phyloP scores from a whole-genome alignment of 805 yeast species.

The Suhomyces prunicola region DNA sequence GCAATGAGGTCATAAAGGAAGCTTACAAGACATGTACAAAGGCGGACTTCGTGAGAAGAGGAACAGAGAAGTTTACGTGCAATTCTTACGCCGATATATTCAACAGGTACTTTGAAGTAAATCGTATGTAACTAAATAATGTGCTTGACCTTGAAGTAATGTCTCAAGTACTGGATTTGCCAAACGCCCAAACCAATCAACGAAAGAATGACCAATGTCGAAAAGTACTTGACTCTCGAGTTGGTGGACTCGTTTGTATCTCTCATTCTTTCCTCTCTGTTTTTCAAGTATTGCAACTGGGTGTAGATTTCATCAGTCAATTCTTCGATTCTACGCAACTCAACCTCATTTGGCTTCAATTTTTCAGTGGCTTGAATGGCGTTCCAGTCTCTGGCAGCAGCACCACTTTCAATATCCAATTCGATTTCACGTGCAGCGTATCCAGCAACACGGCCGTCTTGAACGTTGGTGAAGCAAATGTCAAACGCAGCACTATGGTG shows the following conservation, averaged over 20 bases:
- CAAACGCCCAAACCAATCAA: constrained; percentile 81
- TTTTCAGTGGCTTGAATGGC: constrained; percentile 89
- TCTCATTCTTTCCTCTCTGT: constrained; percentile 88
- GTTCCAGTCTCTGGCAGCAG: constrained; percentile 98
- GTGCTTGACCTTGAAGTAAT: constrained; percentile 85
- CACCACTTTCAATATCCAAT: constrained; percentile 90
- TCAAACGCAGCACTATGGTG: constrained; percentile 83
- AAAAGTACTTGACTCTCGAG: constrained; percentile 85
- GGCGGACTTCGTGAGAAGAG: not conserved
- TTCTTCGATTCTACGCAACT: constrained; percentile 82
- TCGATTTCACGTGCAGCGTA: constrained; percentile 67
- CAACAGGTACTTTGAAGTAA: not conserved
- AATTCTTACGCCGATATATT: not conserved
- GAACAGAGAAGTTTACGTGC: not conserved
- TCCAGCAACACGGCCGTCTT: constrained; percentile 15
- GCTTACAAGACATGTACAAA: not conserved
- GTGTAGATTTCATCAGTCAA: constrained; percentile 74
- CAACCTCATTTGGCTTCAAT: constrained; percentile 89
- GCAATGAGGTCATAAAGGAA: not conserved
- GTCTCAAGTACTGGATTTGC: constrained; percentile 90
- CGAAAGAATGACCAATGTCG: constrained; percentile 62
- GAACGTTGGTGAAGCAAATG: constrained; percentile 75
- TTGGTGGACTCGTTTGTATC: constrained; percentile 97
- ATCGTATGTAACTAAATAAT: constrained; percentile 45
- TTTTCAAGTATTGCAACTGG: constrained; percentile 79